Percentiles rank a stretch among this genome's conserved stretches.
Conservation (phyloP, 352 stramenopile genomes). For the Phytophthora syringae region DNA sequence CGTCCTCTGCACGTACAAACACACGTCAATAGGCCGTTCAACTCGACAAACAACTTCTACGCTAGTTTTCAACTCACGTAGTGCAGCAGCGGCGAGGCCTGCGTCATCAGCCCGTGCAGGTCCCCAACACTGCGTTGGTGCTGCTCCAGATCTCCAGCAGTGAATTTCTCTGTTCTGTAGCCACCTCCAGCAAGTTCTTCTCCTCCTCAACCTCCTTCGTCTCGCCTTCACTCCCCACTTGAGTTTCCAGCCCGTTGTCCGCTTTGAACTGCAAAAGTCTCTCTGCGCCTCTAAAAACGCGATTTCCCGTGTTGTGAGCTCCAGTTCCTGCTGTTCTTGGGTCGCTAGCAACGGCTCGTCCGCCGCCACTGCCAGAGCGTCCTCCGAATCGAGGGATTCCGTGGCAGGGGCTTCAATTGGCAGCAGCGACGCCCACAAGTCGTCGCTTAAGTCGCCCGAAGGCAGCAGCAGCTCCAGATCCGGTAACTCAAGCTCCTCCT, state of each 20-base stretch:
- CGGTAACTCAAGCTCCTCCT: conserved; percentile 21
- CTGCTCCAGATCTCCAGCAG: conserved; percentile 39
- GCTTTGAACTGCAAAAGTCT: conserved; percentile 63
- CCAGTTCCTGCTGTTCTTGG: conserved; percentile 18
- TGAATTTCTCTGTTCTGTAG: conserved; percentile 35
- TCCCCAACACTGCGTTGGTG: conserved; percentile 55
- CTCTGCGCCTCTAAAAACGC: conserved; percentile 65
- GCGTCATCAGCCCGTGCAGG: conserved; percentile 44
- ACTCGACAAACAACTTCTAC: neutral
- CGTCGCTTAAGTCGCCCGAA: conserved; percentile 18
- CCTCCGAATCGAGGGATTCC: conserved; percentile 1
- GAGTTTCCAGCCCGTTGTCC: conserved; percentile 1
- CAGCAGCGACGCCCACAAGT: conserved; percentile 20
- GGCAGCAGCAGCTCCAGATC: conserved; percentile 36
- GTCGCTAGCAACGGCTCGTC: neutral
- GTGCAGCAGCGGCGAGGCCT: conserved; percentile 54
- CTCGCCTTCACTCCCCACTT: conserved; percentile 7
- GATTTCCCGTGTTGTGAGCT: conserved; percentile 54
- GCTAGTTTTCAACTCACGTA: conserved; percentile 64
- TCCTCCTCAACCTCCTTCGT: conserved; percentile 26
- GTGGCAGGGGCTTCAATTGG: conserved; percentile 9
- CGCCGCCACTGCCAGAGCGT: neutral
- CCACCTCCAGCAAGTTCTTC: conserved; percentile 34
- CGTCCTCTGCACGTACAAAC: conserved; percentile 73
- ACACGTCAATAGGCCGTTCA: conserved; percentile 21